A percentile compares a stretch with the other conserved stretches of the same genome.
phyloP scores from a whole-genome alignment of 1,284 basidiomycete genomes.

The Cryptococcus depauperatus region DNA sequence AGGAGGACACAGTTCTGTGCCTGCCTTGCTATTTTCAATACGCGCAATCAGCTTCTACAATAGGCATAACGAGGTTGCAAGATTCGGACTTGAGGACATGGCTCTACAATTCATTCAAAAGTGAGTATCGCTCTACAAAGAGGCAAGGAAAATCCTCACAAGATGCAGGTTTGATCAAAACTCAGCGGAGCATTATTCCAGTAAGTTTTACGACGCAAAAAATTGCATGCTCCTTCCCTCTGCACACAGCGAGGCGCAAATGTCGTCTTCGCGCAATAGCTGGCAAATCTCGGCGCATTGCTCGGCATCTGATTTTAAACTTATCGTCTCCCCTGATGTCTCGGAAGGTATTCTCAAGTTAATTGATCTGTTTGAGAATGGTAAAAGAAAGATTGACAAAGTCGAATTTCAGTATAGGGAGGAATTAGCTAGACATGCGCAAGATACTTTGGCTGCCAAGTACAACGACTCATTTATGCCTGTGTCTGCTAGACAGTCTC shows the following conservation, averaged over 20 bases:
- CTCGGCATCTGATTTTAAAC: constrained; percentile 73
- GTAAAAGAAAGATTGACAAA: constrained; percentile 64
- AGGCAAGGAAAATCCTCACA: no score
- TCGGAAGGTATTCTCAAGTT: constrained; percentile 70
- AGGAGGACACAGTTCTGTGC: constrained; percentile 49
- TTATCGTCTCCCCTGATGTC: constrained; percentile 75
- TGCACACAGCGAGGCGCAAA: constrained; percentile 68
- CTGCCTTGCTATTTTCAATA: constrained; percentile 76
- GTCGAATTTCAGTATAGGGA: constrained; percentile 49
- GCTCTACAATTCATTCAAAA: constrained; percentile 74
- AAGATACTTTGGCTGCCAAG: constrained; percentile 20
- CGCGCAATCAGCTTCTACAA: constrained; percentile 63
- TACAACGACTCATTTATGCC: constrained; percentile 20
- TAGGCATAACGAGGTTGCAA: constrained; percentile 67
- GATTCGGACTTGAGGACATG: constrained; percentile 61
- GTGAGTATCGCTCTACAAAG: no score
- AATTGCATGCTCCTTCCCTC: constrained; percentile 59
- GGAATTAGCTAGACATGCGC: constrained; percentile 24
- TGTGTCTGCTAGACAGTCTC: constrained; percentile 4
- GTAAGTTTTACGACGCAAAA: constrained; percentile 58
- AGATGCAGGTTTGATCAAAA: constrained; percentile 69
- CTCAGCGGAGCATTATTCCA: constrained; percentile 59
- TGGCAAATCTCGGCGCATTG: constrained; percentile 61
- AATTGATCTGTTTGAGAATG: constrained; percentile 73
- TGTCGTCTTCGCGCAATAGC: constrained; percentile 52